These are phyloP conservation scores for Hemileccinum impolitum DNA, from an alignment of 768 basidiomycete genomes.

Conservation along the genomic window DNA sequence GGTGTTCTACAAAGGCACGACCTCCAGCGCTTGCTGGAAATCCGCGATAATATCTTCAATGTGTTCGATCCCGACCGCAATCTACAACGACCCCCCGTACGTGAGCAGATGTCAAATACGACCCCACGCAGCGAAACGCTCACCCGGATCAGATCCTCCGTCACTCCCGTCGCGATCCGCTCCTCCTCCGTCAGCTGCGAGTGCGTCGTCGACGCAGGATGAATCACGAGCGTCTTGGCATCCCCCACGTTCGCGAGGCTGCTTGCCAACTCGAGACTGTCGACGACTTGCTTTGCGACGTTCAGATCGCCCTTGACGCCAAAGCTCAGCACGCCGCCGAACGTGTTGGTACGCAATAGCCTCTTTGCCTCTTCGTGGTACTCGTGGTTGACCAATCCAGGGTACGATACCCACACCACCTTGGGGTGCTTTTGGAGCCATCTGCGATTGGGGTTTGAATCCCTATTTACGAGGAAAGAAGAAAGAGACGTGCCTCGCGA, in stretches of 20 bases:
- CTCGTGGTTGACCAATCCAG: constrained; percentile 7
- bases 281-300: constrained; percentile 59
- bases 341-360: constrained; percentile 5
- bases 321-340: constrained; percentile 18
- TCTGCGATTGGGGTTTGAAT: not conserved
- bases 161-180: constrained; percentile 63
- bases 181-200: constrained; percentile 62
- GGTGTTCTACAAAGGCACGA: not conserved
- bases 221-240: constrained; percentile 61
- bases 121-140: not conserved
- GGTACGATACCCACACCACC: constrained; percentile 17
- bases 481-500: constrained; percentile 44
- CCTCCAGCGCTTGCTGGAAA: constrained; percentile 10
- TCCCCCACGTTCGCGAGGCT: constrained; percentile 72
- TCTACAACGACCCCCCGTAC: not conserved
- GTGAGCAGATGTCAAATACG: not conserved
- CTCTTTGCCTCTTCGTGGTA: constrained; percentile 12
- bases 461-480: no score
- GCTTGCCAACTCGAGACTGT: constrained; percentile 66
- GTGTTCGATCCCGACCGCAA: constrained; percentile 18
- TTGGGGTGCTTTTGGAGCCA: constrained; percentile 13
- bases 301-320: constrained; percentile 33
- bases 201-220: constrained; percentile 77
- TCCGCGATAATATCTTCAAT: constrained; percentile 17
- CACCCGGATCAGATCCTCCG: constrained; percentile 72